Evolutionary conservation across 345 rosid species (phyloP), one percentile per base, ranked within the genome.

Genomic region (Eucalyptus guilfoylei): DNA sequence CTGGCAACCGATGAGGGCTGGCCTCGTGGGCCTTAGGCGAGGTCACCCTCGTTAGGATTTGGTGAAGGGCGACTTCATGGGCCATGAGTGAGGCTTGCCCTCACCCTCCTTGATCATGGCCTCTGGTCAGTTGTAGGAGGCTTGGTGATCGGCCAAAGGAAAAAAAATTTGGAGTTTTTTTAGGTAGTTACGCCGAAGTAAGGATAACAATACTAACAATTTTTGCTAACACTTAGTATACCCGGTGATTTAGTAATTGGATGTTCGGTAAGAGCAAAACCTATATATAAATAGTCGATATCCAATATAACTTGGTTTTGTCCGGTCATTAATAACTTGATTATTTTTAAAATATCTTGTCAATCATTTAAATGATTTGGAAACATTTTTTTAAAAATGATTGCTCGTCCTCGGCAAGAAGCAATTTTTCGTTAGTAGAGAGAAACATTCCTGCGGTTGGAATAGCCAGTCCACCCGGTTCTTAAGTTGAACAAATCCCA

Each of bases 301-400:
- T 67, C 80, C 42, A 32, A 32, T 67, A 69, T 34, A 69, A 69
- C 13, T 55, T 24, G 30, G 62, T 55, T 55, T 55, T 26, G 30
- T 55, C 30, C 1, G 2, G 0, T 23, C 30, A 55, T 24, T 2
- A 10, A 24, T 55, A 55, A 55, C 30, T 55, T 4, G 0, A 55
- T 55, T 55, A 10, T 55, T 55, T 55, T 55, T 55, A 4, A 4
- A 19, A 23, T 24, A 55, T 17, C 13, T 34, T 69, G 13, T 21
- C 42, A 34, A 69, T 34, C 24, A 34, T 69, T 67, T 60, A 60
- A 60, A 60, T 30, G 8, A 60, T 28, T 28, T 28, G 2, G 14
- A 12, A 60, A 11, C 26, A 11, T 28, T 28, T 28, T 58, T 4
- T 14, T 4, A 6, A 2, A 58, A 60, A 58, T 6, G 8, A 60